Evolutionary conservation across 2,329 filamentous ascomycete species (phyloP).

Genomic region (Venturia asperata): DNA sequence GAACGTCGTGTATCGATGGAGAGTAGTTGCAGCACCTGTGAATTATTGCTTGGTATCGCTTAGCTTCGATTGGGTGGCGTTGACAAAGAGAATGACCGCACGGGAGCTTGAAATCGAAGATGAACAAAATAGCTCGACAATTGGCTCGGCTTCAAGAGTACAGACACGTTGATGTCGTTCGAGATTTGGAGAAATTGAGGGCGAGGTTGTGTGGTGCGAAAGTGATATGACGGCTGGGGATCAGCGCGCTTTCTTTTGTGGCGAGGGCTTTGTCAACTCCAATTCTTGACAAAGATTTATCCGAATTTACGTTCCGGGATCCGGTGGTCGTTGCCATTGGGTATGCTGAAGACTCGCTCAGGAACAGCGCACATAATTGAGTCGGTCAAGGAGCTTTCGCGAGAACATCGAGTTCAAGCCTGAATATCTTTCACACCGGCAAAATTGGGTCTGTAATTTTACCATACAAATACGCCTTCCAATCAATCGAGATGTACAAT

Average conservation of each 20-base stretch:
- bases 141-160: not conserved
- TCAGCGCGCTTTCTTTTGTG: no score
- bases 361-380: not conserved
- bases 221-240: no score
- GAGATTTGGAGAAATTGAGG: no score
- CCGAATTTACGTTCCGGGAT: no score
- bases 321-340: not conserved
- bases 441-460: not conserved
- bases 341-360: not conserved
- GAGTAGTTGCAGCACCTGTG: not conserved
- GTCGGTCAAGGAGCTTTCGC: not conserved
- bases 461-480: not conserved
- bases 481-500: not conserved
- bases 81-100: not conserved
- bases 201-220: no score
- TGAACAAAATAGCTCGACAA: not conserved
- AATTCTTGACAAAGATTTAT: no score
- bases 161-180: no score
- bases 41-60: not conserved
- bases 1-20: not conserved
- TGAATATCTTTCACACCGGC: not conserved
- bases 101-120: not conserved
- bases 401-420: not conserved
- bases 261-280: no score
- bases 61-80: not conserved